These are phyloP conservation scores for Exophiala xenobiotica DNA, from an alignment of 2,329 filamentous ascomycete genomes.

Conservation along the genomic window DNA sequence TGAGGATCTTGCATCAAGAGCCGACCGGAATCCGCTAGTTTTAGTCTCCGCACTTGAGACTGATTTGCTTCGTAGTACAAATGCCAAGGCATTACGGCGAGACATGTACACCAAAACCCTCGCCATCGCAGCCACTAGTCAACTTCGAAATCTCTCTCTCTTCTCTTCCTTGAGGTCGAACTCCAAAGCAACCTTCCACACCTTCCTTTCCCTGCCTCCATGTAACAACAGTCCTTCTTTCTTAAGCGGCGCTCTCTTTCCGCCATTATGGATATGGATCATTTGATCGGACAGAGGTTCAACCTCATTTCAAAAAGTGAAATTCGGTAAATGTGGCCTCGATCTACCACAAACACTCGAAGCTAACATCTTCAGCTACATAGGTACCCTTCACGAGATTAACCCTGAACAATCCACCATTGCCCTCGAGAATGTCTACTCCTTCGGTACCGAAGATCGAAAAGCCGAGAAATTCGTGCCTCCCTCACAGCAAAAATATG, in stretches of 20 bases:
- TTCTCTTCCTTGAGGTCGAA: too few species aligned
- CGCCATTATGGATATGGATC: conserved; percentile 50
- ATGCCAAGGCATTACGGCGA: not conserved
- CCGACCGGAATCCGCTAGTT: too few species aligned
- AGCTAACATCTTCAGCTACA: conserved; percentile 66
- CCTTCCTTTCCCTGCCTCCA: conserved; percentile 10
- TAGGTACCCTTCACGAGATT: conserved; percentile 94
- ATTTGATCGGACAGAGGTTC: conserved; percentile 70
- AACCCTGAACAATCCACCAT: conserved; percentile 97
- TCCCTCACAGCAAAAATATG: conserved; percentile 84
- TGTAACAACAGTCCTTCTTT: conserved; percentile 29
- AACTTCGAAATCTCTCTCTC: not conserved
- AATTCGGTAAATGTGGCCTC: conserved; percentile 70
- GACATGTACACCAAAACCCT: not conserved
- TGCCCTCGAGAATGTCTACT: conserved; percentile 92
- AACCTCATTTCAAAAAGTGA: conserved; percentile 96
- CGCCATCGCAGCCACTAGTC: conserved; percentile 2
- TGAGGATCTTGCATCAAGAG: too few species aligned
- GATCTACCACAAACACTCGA: conserved; percentile 24
- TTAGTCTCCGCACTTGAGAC: too few species aligned
- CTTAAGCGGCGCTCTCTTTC: conserved; percentile 30
- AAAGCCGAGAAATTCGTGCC: conserved; percentile 78
- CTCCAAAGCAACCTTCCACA: not conserved
- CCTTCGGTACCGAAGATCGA: conserved; percentile 90
- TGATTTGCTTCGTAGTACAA: not conserved